Percentiles rank a stretch among this genome's conserved stretches.
Evolutionary conservation across 129 eudicot species (phyloP).

Genomic region (Flaveria brownii): DNA sequence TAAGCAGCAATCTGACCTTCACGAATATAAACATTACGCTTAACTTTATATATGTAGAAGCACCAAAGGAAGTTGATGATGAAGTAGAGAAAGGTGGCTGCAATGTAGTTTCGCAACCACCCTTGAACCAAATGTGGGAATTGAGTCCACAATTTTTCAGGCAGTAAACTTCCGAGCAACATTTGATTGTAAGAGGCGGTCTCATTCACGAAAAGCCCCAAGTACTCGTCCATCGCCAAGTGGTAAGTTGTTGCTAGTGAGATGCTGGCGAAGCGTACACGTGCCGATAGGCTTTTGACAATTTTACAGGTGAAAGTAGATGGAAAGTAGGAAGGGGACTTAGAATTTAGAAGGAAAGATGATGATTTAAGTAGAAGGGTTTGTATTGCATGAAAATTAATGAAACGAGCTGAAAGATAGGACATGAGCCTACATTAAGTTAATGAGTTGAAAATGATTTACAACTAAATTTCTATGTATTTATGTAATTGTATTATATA

Average conservation of each 20-base stretch:
- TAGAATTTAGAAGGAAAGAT: too few species aligned
- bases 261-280: slow-evolving; percentile 14
- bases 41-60: slow-evolving; percentile 65
- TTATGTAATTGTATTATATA: too few species aligned
- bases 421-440: too few species aligned
- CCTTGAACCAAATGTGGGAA: slow-evolving; percentile 62
- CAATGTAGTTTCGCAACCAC: slow-evolving; percentile 87
- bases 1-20: slow-evolving; percentile 47
- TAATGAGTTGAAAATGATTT: too few species aligned
- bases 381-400: too few species aligned
- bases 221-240: slow-evolving; percentile 36
- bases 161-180: slow-evolving; percentile 57
- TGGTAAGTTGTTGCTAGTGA: neutral
- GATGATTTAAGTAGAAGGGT: too few species aligned
- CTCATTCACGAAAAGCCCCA: slow-evolving; percentile 54
- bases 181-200: slow-evolving; percentile 59
- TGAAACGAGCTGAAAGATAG: too few species aligned
- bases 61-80: slow-evolving; percentile 71
- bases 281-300: slow-evolving; percentile 2
- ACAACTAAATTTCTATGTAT: too few species aligned
- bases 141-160: slow-evolving; percentile 54
- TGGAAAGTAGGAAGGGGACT: too few species aligned
- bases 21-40: slow-evolving; percentile 68
- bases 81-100: slow-evolving; percentile 61
- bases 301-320: neutral